Base-by-base conservation (phyloP, 257 asterid species). In the Buddleja alternifolia region DNA sequence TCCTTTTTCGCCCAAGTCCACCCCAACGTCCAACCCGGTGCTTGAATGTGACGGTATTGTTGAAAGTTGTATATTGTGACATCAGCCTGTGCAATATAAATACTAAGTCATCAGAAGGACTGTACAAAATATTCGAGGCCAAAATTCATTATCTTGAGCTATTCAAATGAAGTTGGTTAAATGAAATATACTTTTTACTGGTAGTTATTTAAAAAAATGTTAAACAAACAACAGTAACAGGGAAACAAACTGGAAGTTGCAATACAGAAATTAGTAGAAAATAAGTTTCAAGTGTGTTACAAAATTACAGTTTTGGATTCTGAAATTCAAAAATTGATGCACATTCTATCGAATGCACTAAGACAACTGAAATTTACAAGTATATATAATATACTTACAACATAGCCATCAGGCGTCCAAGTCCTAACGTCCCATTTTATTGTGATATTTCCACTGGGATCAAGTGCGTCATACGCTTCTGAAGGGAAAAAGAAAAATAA, bases 1-100 rank as follows among this genome's bases (percentile, higher is more conserved):
- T 86, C 90, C 73, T 84, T 82, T 81, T 82, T 78, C 0, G 84
- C 88, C 93, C 93, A 84, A 21, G 90, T 82, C 93, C 90, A 84
- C 50, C 93, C 90, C 55, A 86, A 55, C 4, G 86, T 78, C 93
- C 93, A 84, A 0, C 90, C 93, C 0, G 93, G 93, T 1, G 86
- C 86, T 76, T 81, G 70, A 67, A 86, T 84, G 76, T 78, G 88
- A n/a, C 90, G 86, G 24, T 82, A 78, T 67, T 80, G 83, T 73
- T 86, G 93, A 75, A 84, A 86, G 80, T 86, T 84, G 82, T 55
- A 86, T 67, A 86, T 80, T 0, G 86, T 86, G 25, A 86, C 90
- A 69, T 66, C 71, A 24, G 89, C 90, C 89, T 84, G 81, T 50
- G 7, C 15, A 44, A 29, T 52, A 51, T 67, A 60, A 53, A 53